Base-by-base conservation (phyloP, 106 monocot genomes). In the Dendrobium nobile region DNA sequence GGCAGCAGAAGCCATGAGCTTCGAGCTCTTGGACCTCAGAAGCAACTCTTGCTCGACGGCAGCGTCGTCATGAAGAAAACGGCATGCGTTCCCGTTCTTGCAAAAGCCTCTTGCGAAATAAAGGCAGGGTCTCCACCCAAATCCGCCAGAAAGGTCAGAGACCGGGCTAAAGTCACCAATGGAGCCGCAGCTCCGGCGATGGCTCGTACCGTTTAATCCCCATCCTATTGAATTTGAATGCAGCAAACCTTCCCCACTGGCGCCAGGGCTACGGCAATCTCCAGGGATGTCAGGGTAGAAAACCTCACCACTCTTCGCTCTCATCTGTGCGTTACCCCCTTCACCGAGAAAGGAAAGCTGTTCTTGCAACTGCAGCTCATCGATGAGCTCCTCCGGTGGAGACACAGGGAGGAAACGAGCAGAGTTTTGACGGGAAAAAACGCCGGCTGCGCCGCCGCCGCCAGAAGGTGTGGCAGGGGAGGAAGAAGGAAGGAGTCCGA, bases 51-150 rank as follows among this genome's bases (percentile, higher is more conserved):
- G 88, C 79, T 91, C 93, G 13, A 86, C 90, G 7, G 86, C 79
- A 0, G 75, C 72, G 3, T 47, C 43, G 24, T 75, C 81, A 26
- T 98, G 97, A 22, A 92, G 81, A 76, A 93, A 98, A 56, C 95
- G 79, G 87, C 98, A 98, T 58, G 77, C 83, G 81, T 82, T 84
- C 45, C 98, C 98, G 79, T 98, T 98, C 89, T 95, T 98, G 80
- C 98, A 98, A 80, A 87, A 95, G 0, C 98, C 98, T 41, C 95
- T 83, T 1, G 95, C 95, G 54, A 84, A 95, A 83, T 98, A 98
- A 33, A 98, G 82, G 82, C 95, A 98, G 2, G 95, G 95, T 44
- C 88, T 86, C 98, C 95, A 95, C 2, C 92, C 98, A 24, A 88
- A 78, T 9, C 87, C 90, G 4, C 48, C 58, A 8, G 80, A 91